Evolutionary conservation across 805 yeast species (phyloP), one percentile per base, ranked within the genome.

Genomic region (Nakazawaea pomicola): DNA sequence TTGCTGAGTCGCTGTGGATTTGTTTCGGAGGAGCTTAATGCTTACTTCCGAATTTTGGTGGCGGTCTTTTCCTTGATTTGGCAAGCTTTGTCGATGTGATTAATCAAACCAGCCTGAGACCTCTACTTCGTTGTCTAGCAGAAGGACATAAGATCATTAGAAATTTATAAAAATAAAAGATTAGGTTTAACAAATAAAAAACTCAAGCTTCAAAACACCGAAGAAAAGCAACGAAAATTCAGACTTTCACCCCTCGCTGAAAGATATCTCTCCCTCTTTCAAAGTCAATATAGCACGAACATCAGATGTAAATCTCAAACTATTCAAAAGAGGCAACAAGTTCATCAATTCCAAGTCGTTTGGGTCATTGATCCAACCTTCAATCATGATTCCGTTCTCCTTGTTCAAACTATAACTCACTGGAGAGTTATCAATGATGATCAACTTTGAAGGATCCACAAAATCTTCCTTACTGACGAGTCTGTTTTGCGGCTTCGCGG

Each of bases 311-410:
- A 78, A 75, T 44, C 95, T 70, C 53, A 93, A 62, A 20, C 91
- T 81, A 52, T 80, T 75, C 32, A 88, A 63, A 54, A 93, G 64
- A 1, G 99, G 98, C 32, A 93, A 60, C 39, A 93, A 62, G 52
- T 88, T 80, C 60, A 93, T 65, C 44, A 93, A 65, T 53, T 88
- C 95, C 17, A 80, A 68, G 56, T 93, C 99, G 28, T 82, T 76
- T n/a, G 95, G 95, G 61, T 93, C 99, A 55, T 85, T 87, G 47
- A 93, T 88, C 99, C 99, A 93, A 34, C 99, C 98, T 62, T 90
- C 96, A 6, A 93, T 88, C 65, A 83, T 80, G 17, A 93, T 82
- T 1, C 96, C 99, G 55, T 93, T 93, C 49, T 81, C 81, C 45
- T 80, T 86, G 58, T 91, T 90, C 58, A 77, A 64, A 12, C 87